Evolutionary conservation across 371 early-diverging fungal genomes (phyloP).

Genomic region (Apophysomyces sp.): DNA sequence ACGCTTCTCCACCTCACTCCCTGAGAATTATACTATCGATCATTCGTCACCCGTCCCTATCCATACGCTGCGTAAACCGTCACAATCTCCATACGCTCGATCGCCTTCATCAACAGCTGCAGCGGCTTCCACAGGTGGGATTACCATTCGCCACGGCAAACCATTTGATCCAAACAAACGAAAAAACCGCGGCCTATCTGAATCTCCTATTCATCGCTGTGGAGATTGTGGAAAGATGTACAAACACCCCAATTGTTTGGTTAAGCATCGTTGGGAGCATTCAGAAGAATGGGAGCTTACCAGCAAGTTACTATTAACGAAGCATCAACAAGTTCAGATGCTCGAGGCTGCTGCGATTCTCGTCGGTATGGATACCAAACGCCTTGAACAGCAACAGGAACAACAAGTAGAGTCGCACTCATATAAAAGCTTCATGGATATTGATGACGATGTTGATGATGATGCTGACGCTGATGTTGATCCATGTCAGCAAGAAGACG

Average conservation of each 20-base stretch:
- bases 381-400: background rate
- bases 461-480: slow-evolving; percentile 4
- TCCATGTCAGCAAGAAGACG: background rate
- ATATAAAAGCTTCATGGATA: background rate
- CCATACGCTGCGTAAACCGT: background rate
- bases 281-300: slow-evolving; percentile 67
- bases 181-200: background rate
- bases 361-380: slow-evolving; percentile 38
- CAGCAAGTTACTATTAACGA: slow-evolving; percentile 61
- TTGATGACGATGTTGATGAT: background rate
- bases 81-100: slow-evolving; percentile 8
- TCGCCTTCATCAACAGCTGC: slow-evolving; percentile 1
- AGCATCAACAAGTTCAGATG: slow-evolving; percentile 68
- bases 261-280: slow-evolving; percentile 75
- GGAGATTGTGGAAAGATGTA: slow-evolving; percentile 58
- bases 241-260: slow-evolving; percentile 57
- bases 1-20: slow-evolving; percentile 19
- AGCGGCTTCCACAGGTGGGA: slow-evolving; percentile 19
- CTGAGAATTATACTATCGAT: slow-evolving; percentile 30
- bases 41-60: slow-evolving; percentile 17
- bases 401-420: background rate
- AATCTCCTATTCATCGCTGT: slow-evolving; percentile 25
- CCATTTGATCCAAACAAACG: background rate
- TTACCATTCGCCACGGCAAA: slow-evolving; percentile 13
- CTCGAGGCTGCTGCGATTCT: slow-evolving; percentile 62